Percentiles rank a stretch among this genome's conserved stretches.
Conservation (phyloP, 805 yeast species). For the Saccharomycodes ludwigii region DNA sequence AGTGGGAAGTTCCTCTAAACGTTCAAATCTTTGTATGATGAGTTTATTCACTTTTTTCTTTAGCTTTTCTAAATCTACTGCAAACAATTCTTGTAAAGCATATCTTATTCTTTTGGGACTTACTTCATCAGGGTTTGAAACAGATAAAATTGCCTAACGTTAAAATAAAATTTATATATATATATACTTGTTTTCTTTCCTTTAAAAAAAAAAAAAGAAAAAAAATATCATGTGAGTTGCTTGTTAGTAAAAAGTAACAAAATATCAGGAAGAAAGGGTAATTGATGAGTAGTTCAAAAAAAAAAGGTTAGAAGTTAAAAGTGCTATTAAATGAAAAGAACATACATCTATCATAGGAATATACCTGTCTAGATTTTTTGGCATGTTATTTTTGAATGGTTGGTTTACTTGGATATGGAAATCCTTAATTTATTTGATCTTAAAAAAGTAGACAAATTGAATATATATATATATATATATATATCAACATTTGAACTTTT, state of each 20-base stretch:
- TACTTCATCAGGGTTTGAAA: conserved; percentile 54
- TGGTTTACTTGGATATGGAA: too few relatives aligned
- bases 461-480: too few relatives aligned
- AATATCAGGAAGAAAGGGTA: background rate
- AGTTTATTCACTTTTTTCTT: conserved; percentile 47
- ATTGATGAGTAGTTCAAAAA: background rate
- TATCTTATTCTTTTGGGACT: conserved; percentile 60
- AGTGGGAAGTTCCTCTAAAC: conserved; percentile 27
- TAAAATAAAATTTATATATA: background rate
- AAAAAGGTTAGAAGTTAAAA: background rate
- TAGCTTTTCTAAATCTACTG: conserved; percentile 36
- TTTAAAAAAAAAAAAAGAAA: too few relatives aligned
- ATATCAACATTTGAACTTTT: too few relatives aligned
- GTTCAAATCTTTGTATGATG: conserved; percentile 46
- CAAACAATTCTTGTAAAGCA: conserved; percentile 61
- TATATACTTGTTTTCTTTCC: too few relatives aligned
- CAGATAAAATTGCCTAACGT: conserved; percentile 53
- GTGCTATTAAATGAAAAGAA: too few relatives aligned
- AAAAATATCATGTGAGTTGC: too few relatives aligned
- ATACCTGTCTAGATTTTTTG: conserved; percentile 28
- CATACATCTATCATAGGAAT: conserved; percentile 56
- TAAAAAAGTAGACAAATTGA: too few relatives aligned
- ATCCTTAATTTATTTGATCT: too few relatives aligned
- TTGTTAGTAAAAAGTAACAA: too few relatives aligned
- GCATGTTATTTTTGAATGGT: too few relatives aligned